Evolutionary conservation across 1,284 basidiomycete genomes (phyloP).

Genomic region (Neonothopanus nambi): DNA sequence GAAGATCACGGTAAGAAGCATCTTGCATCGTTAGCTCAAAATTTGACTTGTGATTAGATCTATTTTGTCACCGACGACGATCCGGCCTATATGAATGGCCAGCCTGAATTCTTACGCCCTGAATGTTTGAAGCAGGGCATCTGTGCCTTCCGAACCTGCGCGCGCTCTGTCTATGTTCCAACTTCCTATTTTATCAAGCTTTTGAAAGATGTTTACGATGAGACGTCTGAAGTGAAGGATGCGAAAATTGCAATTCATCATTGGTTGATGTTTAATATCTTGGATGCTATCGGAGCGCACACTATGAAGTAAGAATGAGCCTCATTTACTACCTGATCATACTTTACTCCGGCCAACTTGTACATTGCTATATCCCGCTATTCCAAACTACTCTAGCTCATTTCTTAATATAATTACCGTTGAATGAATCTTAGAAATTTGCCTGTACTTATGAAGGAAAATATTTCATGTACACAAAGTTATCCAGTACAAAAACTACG

Average conservation of each 20-base stretch:
- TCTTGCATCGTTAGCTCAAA: background rate
- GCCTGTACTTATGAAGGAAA: too few relatives aligned
- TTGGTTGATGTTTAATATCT: constrained; percentile 7
- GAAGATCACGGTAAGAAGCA: background rate
- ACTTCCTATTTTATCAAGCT: constrained; percentile 4
- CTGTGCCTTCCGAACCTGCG: background rate
- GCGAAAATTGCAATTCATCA: constrained; percentile 1
- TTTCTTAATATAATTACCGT: too few relatives aligned
- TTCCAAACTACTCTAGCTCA: too few relatives aligned
- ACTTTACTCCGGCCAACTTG: too few relatives aligned
- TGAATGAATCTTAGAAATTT: too few relatives aligned
- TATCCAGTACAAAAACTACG: too few relatives aligned
- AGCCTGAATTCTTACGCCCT: background rate
- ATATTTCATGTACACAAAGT: too few relatives aligned
- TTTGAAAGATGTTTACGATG: background rate
- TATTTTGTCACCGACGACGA: constrained; percentile 3
- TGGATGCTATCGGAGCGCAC: constrained; percentile 3
- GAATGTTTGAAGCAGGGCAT: background rate
- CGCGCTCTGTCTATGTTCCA: background rate
- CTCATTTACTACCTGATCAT: too few relatives aligned
- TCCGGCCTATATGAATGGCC: background rate
- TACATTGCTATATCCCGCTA: too few relatives aligned
- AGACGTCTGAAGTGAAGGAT: background rate
- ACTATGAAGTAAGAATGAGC: background rate
- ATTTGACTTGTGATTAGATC: background rate